These are phyloP conservation scores for Rhododendron griersonianum DNA, from an alignment of 148 eudicot genomes.

Conservation along the genomic window DNA sequence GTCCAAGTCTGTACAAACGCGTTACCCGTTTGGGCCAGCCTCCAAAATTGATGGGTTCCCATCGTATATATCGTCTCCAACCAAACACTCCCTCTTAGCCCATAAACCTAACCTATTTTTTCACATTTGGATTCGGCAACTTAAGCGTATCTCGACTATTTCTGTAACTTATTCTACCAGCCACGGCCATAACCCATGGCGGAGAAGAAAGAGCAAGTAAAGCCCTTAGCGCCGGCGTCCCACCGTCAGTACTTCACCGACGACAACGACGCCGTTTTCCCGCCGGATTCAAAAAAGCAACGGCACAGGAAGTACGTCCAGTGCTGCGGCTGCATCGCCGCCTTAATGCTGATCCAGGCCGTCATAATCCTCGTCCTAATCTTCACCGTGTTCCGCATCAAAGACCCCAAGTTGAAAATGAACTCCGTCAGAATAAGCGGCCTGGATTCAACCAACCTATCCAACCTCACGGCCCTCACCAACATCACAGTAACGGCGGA, in stretches of 20 bases:
- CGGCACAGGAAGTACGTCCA: conserved; percentile 17
- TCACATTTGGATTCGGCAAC: neutral
- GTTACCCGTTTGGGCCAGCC: neutral
- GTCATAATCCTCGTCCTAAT: conserved; percentile 22
- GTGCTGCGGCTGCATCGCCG: conserved; percentile 33
- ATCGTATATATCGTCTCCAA: neutral
- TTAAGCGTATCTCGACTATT: neutral
- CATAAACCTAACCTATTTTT: neutral
- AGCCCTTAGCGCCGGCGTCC: conserved; percentile 34
- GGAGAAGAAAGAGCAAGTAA: conserved; percentile 23
- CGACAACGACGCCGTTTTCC: conserved; percentile 5
- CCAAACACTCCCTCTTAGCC: neutral
- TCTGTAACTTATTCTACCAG: neutral
- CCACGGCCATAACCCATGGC: conserved; percentile 17
- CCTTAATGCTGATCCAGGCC: conserved; percentile 12
- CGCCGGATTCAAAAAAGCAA: neutral
- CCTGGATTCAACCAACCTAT: neutral
- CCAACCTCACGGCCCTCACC: neutral
- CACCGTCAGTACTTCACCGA: neutral
- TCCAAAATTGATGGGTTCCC: neutral
- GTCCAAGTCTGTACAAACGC: neutral
- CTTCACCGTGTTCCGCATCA: conserved; percentile 41
- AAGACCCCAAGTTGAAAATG: conserved; percentile 28
- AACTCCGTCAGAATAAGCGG: conserved; percentile 25
- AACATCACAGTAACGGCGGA: conserved; percentile 27